These are phyloP conservation scores for Teratosphaeria gauchensis DNA, from an alignment of 2,329 filamentous ascomycete species.

Conservation along the genomic window DNA sequence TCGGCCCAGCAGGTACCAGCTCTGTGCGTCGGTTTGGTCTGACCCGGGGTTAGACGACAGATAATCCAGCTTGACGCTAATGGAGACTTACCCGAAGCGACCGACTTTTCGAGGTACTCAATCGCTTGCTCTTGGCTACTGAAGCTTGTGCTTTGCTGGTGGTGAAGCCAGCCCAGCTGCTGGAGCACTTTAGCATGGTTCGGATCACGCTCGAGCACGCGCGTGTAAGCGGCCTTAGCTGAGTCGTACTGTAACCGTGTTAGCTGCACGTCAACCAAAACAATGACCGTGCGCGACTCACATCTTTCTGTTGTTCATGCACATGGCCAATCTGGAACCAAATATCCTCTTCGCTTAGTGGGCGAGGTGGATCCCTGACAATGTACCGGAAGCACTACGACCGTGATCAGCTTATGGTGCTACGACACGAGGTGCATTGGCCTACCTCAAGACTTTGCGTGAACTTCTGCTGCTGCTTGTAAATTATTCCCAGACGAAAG, in stretches of 20 bases:
- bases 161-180: constrained; percentile 94
- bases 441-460: constrained; percentile 78
- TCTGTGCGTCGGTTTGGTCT: constrained; percentile 94
- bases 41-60: constrained; percentile 15
- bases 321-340: constrained; percentile 99
- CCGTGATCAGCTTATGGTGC: constrained; percentile 12
- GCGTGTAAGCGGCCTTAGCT: constrained; percentile 83
- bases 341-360: constrained; percentile 92
- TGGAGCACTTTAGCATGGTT: constrained; percentile 97
- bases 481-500: constrained; percentile 97
- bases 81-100: constrained; percentile 64
- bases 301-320: constrained; percentile 97
- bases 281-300: constrained; percentile 39
- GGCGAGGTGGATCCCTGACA: constrained; percentile 80
- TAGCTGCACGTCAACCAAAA: constrained; percentile 11
- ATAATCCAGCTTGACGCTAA: not conserved
- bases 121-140: constrained; percentile 92
- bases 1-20: constrained; percentile 93
- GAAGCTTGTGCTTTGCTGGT: constrained; percentile 88
- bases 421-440: not conserved
- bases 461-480: constrained; percentile 97
- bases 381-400: constrained; percentile 96
- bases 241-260: constrained; percentile 63
- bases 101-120: constrained; percentile 93
- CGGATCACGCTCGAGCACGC: constrained; percentile 87